phyloP scores from a whole-genome alignment of 1,139 yeast genomes.

The Nakaseomyces kungkrabaensis region DNA sequence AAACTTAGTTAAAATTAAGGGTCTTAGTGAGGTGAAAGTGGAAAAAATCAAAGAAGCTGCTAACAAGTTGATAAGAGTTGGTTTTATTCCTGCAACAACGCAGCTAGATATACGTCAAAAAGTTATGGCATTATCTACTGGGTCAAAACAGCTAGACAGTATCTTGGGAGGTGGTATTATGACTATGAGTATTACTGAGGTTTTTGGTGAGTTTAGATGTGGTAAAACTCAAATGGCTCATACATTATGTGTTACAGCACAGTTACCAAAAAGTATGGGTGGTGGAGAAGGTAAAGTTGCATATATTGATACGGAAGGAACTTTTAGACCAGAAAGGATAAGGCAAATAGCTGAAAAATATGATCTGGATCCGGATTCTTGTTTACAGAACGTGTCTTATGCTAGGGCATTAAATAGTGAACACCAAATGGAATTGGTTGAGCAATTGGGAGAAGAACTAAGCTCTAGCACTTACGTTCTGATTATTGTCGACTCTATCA shows the following conservation, averaged over 20 bases:
- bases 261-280: constrained; percentile 44
- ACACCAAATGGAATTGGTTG: constrained; percentile 50
- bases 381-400: constrained; percentile 45
- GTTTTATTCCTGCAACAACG: constrained; percentile 45
- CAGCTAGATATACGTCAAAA: constrained; percentile 42
- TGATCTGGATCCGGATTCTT: constrained; percentile 44
- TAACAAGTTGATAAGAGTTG: constrained; percentile 39
- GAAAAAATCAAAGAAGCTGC: constrained; percentile 58
- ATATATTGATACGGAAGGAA: constrained; percentile 52
- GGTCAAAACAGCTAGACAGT: constrained; percentile 44
- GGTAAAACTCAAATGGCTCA: constrained; percentile 55
- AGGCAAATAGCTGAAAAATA: constrained; percentile 45
- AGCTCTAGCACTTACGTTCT: constrained; percentile 41
- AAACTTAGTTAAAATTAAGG: constrained; percentile 43
- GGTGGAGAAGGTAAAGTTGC: constrained; percentile 59
- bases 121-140: constrained; percentile 42
- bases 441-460: constrained; percentile 41
- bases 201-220: constrained; percentile 53
- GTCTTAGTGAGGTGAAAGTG: constrained; percentile 48
- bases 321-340: constrained; percentile 49
- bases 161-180: constrained; percentile 50
- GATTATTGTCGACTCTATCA: constrained; percentile 46
- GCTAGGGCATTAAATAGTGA: constrained; percentile 53
- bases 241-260: constrained; percentile 51
- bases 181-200: constrained; percentile 55